Base-by-base conservation (phyloP, 257 asterid genomes). In the Plantago ovata region DNA sequence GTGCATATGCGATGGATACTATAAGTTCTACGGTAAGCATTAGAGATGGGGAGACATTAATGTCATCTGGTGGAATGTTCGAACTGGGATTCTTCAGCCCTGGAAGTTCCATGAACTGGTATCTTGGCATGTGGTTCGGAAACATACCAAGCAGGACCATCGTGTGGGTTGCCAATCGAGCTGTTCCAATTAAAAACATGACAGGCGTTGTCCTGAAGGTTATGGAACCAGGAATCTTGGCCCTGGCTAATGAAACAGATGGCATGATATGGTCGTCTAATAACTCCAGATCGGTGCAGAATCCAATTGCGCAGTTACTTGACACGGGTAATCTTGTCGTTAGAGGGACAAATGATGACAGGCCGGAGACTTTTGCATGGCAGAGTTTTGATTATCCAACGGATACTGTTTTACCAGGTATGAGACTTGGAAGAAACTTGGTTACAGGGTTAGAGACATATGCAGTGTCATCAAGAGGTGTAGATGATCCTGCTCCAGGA, bases 331-430 rank as follows among this genome's bases (percentile, higher is more conserved):
- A 24, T 24, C 32, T 24, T 24, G 32, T 24, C 32, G 32, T 24
- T 5, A 24, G 32, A 24, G 32, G 32, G 3, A 5, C 32, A 24
- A 24, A 24, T 24, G 32, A 24, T 43, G 75, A 28, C 57, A 47
- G 73, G 71, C 19, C 18, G 54, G 0, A 77, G 78, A 9, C 70
- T 39, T 39, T 39, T 39, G 14, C 14, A 39, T 39, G 44, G 44
- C 44, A 39, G 14, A 78, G 78, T 28, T 71, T 78, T 56, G 73
- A 75, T 48, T 52, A 67, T 58, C 81, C 81, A 2, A 65, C 70
- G 7, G 72, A 72, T 20, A 71, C 75, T 0, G 9, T 58, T 23
- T 16, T 75, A 11, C 76, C 84, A 1, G 71, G 70, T 9, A 69
- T 69, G 75, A 75, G 72, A 38, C 45, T 72, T 4, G 81, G 81